Evolutionary conservation across 805 yeast genomes (phyloP).

Genomic region (Brettanomyces naardenensis): DNA sequence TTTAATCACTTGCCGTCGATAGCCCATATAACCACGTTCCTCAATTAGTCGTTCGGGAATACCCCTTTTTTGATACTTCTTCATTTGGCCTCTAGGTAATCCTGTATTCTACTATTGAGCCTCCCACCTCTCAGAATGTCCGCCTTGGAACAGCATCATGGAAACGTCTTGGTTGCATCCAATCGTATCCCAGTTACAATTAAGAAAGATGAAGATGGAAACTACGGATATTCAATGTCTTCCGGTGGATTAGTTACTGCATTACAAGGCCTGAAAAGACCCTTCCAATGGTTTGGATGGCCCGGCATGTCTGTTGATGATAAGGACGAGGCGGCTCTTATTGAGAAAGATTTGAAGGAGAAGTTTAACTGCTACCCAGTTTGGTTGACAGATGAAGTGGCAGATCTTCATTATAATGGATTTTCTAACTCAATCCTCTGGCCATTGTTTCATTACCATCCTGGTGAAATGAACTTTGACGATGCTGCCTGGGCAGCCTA

Average conservation of each 20-base stretch:
- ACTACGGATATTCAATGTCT: slow-evolving; percentile 83
- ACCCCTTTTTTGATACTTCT: no score
- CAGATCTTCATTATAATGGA: slow-evolving; percentile 95
- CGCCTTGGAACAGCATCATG: not conserved
- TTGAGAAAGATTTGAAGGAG: slow-evolving; percentile 59
- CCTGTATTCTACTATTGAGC: no score
- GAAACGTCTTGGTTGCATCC: slow-evolving; percentile 85
- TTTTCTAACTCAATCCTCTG: slow-evolving; percentile 90
- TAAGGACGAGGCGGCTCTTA: slow-evolving; percentile 52
- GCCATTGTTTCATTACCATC: slow-evolving; percentile 98
- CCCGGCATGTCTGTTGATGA: slow-evolving; percentile 86
- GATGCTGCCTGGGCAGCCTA: slow-evolving; percentile 98
- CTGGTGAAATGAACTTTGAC: slow-evolving; percentile 98
- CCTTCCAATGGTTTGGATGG: slow-evolving; percentile 98
- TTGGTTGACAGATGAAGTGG: slow-evolving; percentile 78
- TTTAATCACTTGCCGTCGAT: no score
- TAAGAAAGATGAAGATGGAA: slow-evolving; percentile 34
- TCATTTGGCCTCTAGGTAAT: no score
- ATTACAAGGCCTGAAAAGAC: slow-evolving; percentile 80
- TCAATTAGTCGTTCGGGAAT: no score
- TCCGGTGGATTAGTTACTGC: slow-evolving; percentile 98
- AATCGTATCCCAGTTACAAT: slow-evolving; percentile 95
- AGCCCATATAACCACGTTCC: no score
- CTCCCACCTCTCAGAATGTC: no score
- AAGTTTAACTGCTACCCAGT: slow-evolving; percentile 89